phyloP scores from a whole-genome alignment of 306 rosid species.

The Vigna angularis region DNA sequence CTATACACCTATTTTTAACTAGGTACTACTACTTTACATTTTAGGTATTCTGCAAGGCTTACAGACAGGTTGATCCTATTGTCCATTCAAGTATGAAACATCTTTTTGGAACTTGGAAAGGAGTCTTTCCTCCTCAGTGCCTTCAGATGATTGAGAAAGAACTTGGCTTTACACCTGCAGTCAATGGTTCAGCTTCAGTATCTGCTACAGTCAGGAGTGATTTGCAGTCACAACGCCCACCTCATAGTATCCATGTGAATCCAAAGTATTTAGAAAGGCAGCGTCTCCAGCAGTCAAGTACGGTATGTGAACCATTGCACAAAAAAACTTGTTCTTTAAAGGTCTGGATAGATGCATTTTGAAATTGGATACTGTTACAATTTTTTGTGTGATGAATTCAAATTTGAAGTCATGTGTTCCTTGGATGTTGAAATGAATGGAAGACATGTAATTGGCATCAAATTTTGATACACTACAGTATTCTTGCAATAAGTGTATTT shows the following conservation, averaged over 20 bases:
- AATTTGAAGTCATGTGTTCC: slow-evolving; percentile 5
- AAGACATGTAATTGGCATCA: slow-evolving; percentile 8
- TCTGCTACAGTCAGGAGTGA: slow-evolving; percentile 71
- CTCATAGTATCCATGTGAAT: slow-evolving; percentile 96
- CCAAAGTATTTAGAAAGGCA: slow-evolving; percentile 97
- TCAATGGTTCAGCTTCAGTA: slow-evolving; percentile 75
- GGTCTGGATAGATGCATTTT: slow-evolving; percentile 28
- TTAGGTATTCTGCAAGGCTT: slow-evolving; percentile 97
- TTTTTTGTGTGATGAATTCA: slow-evolving; percentile 14
- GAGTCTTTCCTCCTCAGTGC: slow-evolving; percentile 85
- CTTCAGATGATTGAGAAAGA: slow-evolving; percentile 92
- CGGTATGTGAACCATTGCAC: slow-evolving; percentile 62
- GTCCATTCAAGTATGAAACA: slow-evolving; percentile 90
- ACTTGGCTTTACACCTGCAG: slow-evolving; percentile 71
- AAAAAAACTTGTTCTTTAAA: slow-evolving; percentile 26
- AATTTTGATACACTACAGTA: background rate
- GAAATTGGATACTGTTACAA: slow-evolving; percentile 1
- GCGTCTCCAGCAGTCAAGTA: slow-evolving; percentile 85
- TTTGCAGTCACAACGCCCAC: slow-evolving; percentile 82
- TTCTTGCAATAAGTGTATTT: slow-evolving; percentile 13
- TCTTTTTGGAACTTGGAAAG: slow-evolving; percentile 99
- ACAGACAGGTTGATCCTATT: slow-evolving; percentile 83
- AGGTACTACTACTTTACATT: slow-evolving; percentile 55
- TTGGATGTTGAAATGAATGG: slow-evolving; percentile 29
- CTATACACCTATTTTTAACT: slow-evolving; percentile 50